These are phyloP conservation scores for Neurospora africana DNA, from an alignment of 495 filamentous ascomycete genomes.

Conservation along the genomic window DNA sequence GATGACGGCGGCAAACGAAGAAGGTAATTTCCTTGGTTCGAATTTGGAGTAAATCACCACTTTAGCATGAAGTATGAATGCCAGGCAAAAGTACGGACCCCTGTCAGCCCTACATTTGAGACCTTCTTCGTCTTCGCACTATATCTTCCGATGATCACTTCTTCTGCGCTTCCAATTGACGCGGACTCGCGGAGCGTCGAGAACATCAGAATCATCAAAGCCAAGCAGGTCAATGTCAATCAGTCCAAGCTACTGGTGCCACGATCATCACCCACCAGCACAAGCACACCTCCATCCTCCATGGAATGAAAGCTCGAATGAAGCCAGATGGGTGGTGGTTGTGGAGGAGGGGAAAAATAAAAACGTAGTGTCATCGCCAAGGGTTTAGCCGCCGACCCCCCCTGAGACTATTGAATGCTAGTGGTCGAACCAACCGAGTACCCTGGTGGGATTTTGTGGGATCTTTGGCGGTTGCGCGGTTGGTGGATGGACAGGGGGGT, in stretches of 20 bases:
- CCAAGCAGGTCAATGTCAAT: not conserved
- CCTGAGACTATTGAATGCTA: not conserved
- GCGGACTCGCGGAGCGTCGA: not conserved
- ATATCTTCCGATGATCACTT: not conserved
- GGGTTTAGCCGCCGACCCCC: not conserved
- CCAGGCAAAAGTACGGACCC: not conserved
- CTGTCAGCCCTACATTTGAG: not conserved
- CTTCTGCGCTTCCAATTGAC: not conserved
- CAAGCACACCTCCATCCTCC: too few species aligned
- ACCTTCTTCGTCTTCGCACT: not conserved
- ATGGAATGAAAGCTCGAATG: not conserved
- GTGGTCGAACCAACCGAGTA: not conserved
- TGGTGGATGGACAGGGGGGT: not conserved
- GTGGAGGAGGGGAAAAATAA: not conserved
- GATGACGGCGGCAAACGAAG: not conserved
- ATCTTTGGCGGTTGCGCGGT: not conserved
- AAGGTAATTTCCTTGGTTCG: not conserved
- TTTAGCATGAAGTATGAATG: not conserved
- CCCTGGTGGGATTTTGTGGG: not conserved
- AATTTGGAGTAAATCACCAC: not conserved
- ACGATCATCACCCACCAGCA: not conserved
- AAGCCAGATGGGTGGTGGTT: too few species aligned
- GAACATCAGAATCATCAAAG: not conserved
- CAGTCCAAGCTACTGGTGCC: not conserved
- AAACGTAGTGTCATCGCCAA: not conserved